phyloP scores from a whole-genome alignment of 805 yeast species.

The Metschnikowia arizonensis region DNA sequence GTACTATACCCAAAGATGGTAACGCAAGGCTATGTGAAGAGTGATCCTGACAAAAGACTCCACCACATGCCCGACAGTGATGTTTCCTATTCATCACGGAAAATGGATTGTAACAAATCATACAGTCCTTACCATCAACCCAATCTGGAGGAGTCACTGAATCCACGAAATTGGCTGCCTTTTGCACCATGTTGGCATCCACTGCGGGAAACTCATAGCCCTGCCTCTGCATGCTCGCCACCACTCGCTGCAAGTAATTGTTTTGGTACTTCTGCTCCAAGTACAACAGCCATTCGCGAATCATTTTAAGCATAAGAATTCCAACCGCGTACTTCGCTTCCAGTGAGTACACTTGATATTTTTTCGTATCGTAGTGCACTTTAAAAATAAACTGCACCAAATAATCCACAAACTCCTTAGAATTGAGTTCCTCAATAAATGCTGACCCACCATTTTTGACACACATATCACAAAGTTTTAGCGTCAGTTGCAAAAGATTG shows the following conservation, averaged over 20 bases:
- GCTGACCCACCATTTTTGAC: slow-evolving; percentile 91
- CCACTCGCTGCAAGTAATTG: slow-evolving; percentile 58
- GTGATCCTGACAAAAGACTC: slow-evolving; percentile 83
- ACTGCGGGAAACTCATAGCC: slow-evolving; percentile 64
- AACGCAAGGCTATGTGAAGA: slow-evolving; percentile 69
- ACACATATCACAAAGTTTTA: slow-evolving; percentile 78
- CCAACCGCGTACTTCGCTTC: slow-evolving; percentile 45
- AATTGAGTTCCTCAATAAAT: slow-evolving; percentile 71
- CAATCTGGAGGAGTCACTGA: slow-evolving; percentile 95
- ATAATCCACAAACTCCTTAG: slow-evolving; percentile 83
- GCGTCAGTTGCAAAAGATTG: slow-evolving; percentile 68
- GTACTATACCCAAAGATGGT: slow-evolving; percentile 80
- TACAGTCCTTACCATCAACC: slow-evolving; percentile 93
- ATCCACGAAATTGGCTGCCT: slow-evolving; percentile 60
- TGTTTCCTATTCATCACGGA: slow-evolving; percentile 85
- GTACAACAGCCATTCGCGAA: slow-evolving; percentile 76
- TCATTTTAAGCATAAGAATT: slow-evolving; percentile 52
- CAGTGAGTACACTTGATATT: slow-evolving; percentile 17
- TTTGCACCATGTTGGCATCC: slow-evolving; percentile 25
- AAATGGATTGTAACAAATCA: slow-evolving; percentile 83
- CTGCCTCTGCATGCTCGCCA: slow-evolving; percentile 54
- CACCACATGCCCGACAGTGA: slow-evolving; percentile 97
- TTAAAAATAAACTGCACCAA: slow-evolving; percentile 47
- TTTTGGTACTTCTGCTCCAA: slow-evolving; percentile 61
- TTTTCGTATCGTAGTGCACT: slow-evolving; percentile 34